Evolutionary conservation across 768 basidiomycete species (phyloP).

Genomic region (Auriscalpium vulgare): DNA sequence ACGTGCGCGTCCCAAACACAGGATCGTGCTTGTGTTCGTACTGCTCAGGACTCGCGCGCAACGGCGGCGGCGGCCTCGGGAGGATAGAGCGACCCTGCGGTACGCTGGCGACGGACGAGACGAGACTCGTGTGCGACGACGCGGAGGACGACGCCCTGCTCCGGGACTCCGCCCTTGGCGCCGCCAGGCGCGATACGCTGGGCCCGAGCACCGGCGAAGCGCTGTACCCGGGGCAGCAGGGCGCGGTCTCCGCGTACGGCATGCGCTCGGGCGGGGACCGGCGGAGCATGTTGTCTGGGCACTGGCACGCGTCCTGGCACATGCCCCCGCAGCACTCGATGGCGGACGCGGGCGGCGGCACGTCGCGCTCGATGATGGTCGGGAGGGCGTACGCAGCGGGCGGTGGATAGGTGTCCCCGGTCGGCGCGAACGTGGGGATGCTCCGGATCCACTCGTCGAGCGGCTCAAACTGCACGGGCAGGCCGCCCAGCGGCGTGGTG

Average conservation of each 20-base stretch:
- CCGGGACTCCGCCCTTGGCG: slow-evolving; percentile 2
- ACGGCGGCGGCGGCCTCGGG: neutral
- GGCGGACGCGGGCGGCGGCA: slow-evolving; percentile 7
- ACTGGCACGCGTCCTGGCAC: slow-evolving; percentile 28
- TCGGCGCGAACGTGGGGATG: slow-evolving; percentile 7
- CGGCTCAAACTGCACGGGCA: slow-evolving; percentile 11
- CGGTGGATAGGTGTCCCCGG: slow-evolving; percentile 3
- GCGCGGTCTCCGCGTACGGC: too few species aligned
- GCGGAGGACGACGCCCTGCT: slow-evolving; percentile 13
- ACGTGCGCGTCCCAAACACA: neutral
- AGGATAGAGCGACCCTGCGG: neutral
- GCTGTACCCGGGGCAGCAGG: neutral
- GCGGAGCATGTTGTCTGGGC: slow-evolving; percentile 25
- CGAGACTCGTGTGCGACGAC: slow-evolving; percentile 10
- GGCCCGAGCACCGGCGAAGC: neutral
- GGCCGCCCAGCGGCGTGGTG: slow-evolving; percentile 11
- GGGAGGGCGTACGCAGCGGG: neutral
- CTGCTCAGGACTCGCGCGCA: neutral
- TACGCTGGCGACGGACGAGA: neutral
- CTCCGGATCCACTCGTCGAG: slow-evolving; percentile 15
- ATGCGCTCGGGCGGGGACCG: neutral
- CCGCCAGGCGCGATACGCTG: neutral
- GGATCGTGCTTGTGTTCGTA: neutral
- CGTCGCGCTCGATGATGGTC: slow-evolving; percentile 10
- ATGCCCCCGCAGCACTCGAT: slow-evolving; percentile 24